phyloP scores from a whole-genome alignment of 371 early-diverging fungal genomes.

The Apophysomyces ossiformis region DNA sequence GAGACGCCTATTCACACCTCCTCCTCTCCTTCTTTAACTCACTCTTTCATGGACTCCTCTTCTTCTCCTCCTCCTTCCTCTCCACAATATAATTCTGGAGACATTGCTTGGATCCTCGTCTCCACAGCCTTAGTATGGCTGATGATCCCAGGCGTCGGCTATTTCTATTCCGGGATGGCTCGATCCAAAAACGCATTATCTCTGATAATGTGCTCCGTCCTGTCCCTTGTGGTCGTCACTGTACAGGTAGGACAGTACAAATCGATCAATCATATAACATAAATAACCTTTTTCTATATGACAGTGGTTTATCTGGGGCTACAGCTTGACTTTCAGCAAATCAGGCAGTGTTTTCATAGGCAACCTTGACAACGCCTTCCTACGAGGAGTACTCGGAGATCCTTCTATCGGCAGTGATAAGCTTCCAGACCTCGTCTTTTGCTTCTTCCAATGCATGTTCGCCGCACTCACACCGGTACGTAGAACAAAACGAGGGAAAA shows the following conservation, averaged over 20 bases:
- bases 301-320: constrained; percentile 90
- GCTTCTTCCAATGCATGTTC: constrained; percentile 41
- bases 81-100: constrained; percentile 50
- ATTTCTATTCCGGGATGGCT: constrained; percentile 92
- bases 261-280: neutral
- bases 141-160: constrained; percentile 88
- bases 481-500: neutral
- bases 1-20: neutral
- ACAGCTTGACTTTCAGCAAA: constrained; percentile 83
- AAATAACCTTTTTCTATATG: too few species aligned
- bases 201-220: constrained; percentile 68
- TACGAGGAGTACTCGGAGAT: constrained; percentile 60
- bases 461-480: constrained; percentile 70
- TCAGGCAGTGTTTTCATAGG: constrained; percentile 76
- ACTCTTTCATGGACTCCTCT: neutral
- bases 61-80: neutral
- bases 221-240: constrained; percentile 73
- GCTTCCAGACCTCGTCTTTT: constrained; percentile 75
- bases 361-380: constrained; percentile 74
- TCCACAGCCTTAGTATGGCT: constrained; percentile 82
- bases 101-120: constrained; percentile 72
- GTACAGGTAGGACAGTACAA: constrained; percentile 37
- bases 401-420: constrained; percentile 59
- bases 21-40: neutral
- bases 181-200: constrained; percentile 82